phyloP scores from a whole-genome alignment of 495 filamentous ascomycete genomes.

The Neurospora sp. region DNA sequence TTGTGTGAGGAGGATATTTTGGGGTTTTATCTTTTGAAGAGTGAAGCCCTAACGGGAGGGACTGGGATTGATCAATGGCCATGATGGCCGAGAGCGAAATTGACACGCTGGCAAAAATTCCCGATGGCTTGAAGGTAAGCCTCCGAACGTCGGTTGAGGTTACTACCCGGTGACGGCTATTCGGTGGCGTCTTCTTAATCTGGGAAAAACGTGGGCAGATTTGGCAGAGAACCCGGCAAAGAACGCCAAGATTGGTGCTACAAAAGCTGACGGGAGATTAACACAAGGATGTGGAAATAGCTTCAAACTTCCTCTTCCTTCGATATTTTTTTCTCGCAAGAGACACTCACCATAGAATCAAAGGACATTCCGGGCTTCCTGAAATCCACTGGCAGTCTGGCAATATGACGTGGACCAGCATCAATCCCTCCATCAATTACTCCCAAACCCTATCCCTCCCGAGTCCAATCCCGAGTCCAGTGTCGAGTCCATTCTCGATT shows the following conservation, averaged over 20 bases:
- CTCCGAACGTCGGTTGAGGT: not conserved
- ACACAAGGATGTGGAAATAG: not conserved
- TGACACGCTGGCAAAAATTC: not conserved
- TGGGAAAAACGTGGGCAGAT: not conserved
- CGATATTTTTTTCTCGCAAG: not conserved
- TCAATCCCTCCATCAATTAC: too few species aligned
- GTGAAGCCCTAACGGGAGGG: too few species aligned
- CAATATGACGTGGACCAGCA: too few species aligned
- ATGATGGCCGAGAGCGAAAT: not conserved
- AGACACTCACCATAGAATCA: too few species aligned
- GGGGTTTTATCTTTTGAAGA: not conserved
- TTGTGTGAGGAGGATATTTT: not conserved
- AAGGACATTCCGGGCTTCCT: too few species aligned
- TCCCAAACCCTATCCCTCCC: too few species aligned
- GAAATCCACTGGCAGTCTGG: too few species aligned
- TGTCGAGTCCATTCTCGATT: not conserved
- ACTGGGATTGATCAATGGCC: too few species aligned
- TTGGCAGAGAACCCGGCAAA: not conserved
- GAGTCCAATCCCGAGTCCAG: not conserved
- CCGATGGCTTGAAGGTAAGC: not conserved
- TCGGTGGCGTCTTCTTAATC: not conserved
- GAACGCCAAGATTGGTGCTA: not conserved
- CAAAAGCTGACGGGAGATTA: not conserved
- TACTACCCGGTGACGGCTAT: not conserved
- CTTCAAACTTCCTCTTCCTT: not conserved